Conservation (phyloP, 2,329 filamentous ascomycete species). For the Nigrospora osmanthi region DNA sequence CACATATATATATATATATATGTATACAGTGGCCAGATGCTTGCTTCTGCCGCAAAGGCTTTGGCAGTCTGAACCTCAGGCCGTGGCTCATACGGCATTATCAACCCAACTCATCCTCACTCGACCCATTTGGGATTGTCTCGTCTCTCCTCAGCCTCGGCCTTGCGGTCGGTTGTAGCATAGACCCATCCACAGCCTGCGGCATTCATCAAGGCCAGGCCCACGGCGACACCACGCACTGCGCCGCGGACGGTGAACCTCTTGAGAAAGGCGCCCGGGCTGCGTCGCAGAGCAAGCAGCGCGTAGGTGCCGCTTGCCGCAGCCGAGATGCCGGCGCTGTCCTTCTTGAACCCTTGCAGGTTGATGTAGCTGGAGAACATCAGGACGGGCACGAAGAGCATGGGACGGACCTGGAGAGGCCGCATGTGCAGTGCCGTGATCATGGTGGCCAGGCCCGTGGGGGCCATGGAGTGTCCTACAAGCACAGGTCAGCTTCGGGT, state of each 20-base stretch:
- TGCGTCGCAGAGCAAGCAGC: constrained; percentile 43
- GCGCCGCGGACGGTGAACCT: constrained; percentile 39
- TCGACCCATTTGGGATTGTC: constrained; percentile 44
- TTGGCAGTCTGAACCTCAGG: too few relatives aligned
- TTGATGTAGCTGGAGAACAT: constrained; percentile 52
- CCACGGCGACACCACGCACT: constrained; percentile 43
- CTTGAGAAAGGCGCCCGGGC: constrained; percentile 20
- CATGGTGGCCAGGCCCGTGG: constrained; percentile 47
- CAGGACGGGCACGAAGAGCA: constrained; percentile 42
- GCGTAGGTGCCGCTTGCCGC: constrained; percentile 52
- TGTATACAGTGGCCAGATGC: too few relatives aligned
- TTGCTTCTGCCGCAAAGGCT: too few relatives aligned
- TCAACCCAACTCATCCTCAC: too few relatives aligned
- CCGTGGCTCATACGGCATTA: too few relatives aligned
- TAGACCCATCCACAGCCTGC: constrained; percentile 45
- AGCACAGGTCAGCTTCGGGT: constrained; percentile 1
- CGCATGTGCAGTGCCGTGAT: constrained; percentile 48
- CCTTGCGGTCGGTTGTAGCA: constrained; percentile 38
- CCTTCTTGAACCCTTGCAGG: constrained; percentile 49
- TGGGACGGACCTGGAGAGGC: constrained; percentile 41
- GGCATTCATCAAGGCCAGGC: constrained; percentile 38
- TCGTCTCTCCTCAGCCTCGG: constrained; percentile 38
- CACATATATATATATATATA: too few relatives aligned
- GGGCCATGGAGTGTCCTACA: constrained; percentile 44
- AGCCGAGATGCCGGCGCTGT: constrained; percentile 46